Evolutionary conservation across 1,139 yeast genomes (phyloP).

Genomic region (Dujonia santamariae): DNA sequence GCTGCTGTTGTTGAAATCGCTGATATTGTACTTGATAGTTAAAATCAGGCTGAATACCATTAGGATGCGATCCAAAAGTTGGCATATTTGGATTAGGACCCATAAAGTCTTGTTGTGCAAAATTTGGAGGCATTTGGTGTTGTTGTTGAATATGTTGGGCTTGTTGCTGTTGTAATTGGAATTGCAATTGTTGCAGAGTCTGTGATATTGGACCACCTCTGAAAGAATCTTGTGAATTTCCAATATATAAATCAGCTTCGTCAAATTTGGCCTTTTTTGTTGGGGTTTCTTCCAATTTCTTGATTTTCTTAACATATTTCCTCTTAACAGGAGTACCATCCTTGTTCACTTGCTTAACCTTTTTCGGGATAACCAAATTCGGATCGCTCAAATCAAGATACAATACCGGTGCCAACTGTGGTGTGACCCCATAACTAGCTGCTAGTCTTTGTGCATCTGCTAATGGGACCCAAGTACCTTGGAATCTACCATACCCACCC

Average conservation of each 20-base stretch:
- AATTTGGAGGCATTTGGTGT: conserved; percentile 10
- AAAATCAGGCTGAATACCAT: conserved; percentile 6
- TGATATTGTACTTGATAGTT: conserved; percentile 13
- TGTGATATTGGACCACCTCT: conserved; percentile 12
- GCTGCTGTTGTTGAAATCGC: conserved; percentile 16
- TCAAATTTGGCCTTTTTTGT: conserved; percentile 34
- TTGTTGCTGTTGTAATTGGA: conserved; percentile 17
- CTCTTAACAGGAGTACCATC: conserved; percentile 46
- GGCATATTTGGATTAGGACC: conserved; percentile 2
- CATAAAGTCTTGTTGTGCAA: conserved; percentile 25
- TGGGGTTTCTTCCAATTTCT: conserved; percentile 35
- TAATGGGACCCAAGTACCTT: conserved; percentile 96
- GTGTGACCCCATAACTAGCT: conserved; percentile 49
- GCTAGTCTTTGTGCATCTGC: conserved; percentile 54
- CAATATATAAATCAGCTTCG: conserved; percentile 3
- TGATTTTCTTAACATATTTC: conserved; percentile 38
- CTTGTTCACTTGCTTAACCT: conserved; percentile 41
- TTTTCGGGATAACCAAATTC: conserved; percentile 45
- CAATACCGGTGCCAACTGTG: conserved; percentile 54
- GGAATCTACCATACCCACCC: conserved; percentile 96
- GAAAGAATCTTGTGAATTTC: conserved; percentile 7
- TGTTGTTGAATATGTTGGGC: conserved; percentile 14
- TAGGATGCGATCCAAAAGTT: conserved; percentile 1
- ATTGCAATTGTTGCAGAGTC: conserved; percentile 10
- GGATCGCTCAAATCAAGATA: conserved; percentile 48